Evolutionary conservation across 2,329 filamentous ascomycete species (phyloP), one percentile per base, ranked within the genome.

Genomic region (Ceratocystis variospora): DNA sequence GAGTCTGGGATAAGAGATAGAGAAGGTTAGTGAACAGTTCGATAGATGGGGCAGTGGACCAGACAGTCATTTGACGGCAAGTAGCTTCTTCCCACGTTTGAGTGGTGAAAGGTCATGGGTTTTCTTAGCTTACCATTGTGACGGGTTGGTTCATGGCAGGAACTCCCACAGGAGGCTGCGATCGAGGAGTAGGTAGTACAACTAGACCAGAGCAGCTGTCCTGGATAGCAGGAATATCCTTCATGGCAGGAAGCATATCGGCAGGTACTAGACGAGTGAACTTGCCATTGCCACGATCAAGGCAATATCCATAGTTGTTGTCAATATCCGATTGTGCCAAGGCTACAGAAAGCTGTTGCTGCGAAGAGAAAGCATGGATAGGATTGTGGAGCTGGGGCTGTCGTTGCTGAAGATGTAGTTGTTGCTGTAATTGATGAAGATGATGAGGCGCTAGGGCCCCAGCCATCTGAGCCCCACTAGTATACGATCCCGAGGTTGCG

Each of bases 181-280:
- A 50, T 8, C 72, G 71, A 17, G 80, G 76, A 7, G 74, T 69
- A 0, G 79, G 78, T 22, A 84, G 71, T 5, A 82, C 75, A 4
- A 80, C 72, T 77, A 83, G 78, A 12, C 79, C 78, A 5, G 70
- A 69, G 25, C 72, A 72, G 45, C 72, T 73, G 8, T 71, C 66
- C 71, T 82, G 76, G 0, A 74, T 65, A 0, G 75, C 70, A 1
- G 79, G 78, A 3, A 85, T 74, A 57, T 78, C 77, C 5, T 73
- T 70, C 44, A 80, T 71, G 2, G 74, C 71, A 0, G 78, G 79
- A 10, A 85, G 73, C 73, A 78, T 75, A 68, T 86, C 83, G 0
- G 80, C 82, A 0, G 81, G 81, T 15, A 85, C 75, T 0, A 86
- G 77, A 2, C 79, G 76, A 4, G 83, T 84, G 67, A 78, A 80